Evolutionary conservation across 176 grass and related monocot genomes (phyloP), one percentile per base, ranked within the genome.

Genomic region (Bromus sterilis): DNA sequence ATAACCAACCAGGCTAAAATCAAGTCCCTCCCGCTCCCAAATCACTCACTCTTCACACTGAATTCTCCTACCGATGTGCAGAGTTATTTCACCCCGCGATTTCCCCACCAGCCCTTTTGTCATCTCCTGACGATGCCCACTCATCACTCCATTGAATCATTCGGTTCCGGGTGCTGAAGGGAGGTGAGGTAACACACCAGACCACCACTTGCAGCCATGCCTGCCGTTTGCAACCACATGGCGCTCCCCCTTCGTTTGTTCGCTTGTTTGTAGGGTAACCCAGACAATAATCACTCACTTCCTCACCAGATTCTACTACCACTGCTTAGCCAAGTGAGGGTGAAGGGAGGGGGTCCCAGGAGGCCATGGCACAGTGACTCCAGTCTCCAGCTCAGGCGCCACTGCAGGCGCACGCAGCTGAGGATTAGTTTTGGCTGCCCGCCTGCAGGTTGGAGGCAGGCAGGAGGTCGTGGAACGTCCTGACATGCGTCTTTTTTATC

Each of bases 401-500:
- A 72, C 69, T 79, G 86, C 57, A 85, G 78, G 62, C 20, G 78
- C 64, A 11, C 39, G 59, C 80, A 21, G 56, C 80, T 6, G 34
- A 30, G 11, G 65, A 39, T n/a, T 21, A 79, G 6, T 32, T 49
- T 79, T 79, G 86, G 75, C 80, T 2, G 80, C 58, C 44, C 32
- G 9, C 20, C 62, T 35, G 43, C 66, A 29, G 78, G 33, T 28
- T 29, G 78, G 25, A 32, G 37, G 18, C 33, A 32, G 37, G 18
- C 51, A 67, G 44, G 69, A 9, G 28, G 32, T 42, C 67, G 37
- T 69, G 70, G 82, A 77, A 85, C 51, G 72, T 55, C 87, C 82
- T 82, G 63, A 61, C 82, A 71, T 69, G 55, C 75, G 81, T 56
- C n/a, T n/a, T 76, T 42, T 76, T 53, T 69, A 53, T 53, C n/a